Percentiles rank a stretch among this genome's conserved stretches.
These are phyloP conservation scores for Pythium pyrilobum DNA, from an alignment of 352 stramenopile species.

Conservation along the genomic window DNA sequence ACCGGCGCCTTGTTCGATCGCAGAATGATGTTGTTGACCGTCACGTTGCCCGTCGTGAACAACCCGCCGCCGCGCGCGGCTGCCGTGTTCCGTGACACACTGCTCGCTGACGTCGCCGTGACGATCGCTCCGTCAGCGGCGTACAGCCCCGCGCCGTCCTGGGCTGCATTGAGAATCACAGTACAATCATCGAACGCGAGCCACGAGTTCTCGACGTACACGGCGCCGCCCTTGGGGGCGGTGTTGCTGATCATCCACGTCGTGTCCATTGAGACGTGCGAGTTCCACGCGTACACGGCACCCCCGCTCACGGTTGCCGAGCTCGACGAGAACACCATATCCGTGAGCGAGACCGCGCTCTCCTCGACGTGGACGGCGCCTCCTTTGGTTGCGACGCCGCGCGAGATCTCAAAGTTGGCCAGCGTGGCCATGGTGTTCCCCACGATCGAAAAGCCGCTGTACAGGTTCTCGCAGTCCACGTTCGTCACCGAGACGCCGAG, in stretches of 20 bases:
- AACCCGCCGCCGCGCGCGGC: slow-evolving; percentile 7
- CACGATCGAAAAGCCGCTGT: slow-evolving; percentile 26
- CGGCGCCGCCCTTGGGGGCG: not conserved
- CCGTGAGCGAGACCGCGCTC: slow-evolving; percentile 4
- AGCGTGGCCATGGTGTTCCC: slow-evolving; percentile 9
- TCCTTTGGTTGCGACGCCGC: slow-evolving; percentile 14
- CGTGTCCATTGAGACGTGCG: slow-evolving; percentile 17
- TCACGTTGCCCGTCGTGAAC: not conserved
- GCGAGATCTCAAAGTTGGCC: slow-evolving; percentile 23
- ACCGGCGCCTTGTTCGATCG: slow-evolving; percentile 25
- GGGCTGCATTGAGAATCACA: not conserved
- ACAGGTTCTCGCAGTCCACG: slow-evolving; percentile 29
- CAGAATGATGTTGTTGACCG: not conserved
- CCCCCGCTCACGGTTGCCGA: slow-evolving; percentile 23
- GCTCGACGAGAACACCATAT: slow-evolving; percentile 5
- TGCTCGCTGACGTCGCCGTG: not conserved
- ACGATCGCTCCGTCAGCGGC: not conserved
- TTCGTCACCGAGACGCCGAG: slow-evolving; percentile 24
- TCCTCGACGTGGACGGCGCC: slow-evolving; percentile 24
- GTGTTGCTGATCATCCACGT: slow-evolving; percentile 2
- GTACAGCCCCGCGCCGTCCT: slow-evolving; percentile 12
- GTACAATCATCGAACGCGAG: not conserved
- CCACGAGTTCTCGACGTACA: slow-evolving; percentile 4
- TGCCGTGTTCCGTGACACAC: slow-evolving; percentile 1
- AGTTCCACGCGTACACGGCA: slow-evolving; percentile 23